These are phyloP conservation scores for Yamadazyma scolyti DNA, from an alignment of 805 yeast species.

Conservation along the genomic window DNA sequence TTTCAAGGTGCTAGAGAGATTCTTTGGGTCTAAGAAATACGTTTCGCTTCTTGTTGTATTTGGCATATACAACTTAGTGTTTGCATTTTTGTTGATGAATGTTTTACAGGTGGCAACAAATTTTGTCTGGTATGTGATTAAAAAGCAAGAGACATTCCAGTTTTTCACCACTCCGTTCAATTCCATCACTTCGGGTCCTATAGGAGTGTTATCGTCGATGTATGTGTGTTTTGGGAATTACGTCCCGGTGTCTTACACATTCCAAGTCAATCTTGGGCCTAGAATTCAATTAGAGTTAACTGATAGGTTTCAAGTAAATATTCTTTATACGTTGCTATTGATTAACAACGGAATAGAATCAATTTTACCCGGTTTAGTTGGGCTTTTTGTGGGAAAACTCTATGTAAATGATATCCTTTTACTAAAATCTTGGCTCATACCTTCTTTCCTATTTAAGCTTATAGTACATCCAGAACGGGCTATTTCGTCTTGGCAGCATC, in stretches of 20 bases:
- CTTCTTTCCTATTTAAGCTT: slow-evolving; percentile 21
- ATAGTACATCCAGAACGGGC: slow-evolving; percentile 32
- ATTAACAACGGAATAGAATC: slow-evolving; percentile 36
- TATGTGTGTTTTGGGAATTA: slow-evolving; percentile 34
- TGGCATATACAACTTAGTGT: slow-evolving; percentile 44
- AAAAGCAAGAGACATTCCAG: slow-evolving; percentile 3
- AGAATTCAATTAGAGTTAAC: slow-evolving; percentile 15
- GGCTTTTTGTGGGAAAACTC: slow-evolving; percentile 35
- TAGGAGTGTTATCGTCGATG: slow-evolving; percentile 36
- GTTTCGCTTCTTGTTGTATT: slow-evolving; percentile 43
- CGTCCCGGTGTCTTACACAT: slow-evolving; percentile 33
- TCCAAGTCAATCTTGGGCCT: slow-evolving; percentile 23
- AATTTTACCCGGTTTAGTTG: slow-evolving; percentile 33
- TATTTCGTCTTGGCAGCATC: too few species aligned
- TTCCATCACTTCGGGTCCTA: slow-evolving; percentile 35
- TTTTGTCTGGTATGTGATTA: slow-evolving; percentile 8
- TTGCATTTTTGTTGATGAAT: slow-evolving; percentile 35
- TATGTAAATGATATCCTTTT: slow-evolving; percentile 32
- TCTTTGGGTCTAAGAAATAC: slow-evolving; percentile 54
- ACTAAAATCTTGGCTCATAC: slow-evolving; percentile 30
- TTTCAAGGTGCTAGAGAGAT: slow-evolving; percentile 53
- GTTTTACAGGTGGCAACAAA: slow-evolving; percentile 34
- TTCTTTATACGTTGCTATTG: slow-evolving; percentile 29
- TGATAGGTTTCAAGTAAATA: slow-evolving; percentile 39
- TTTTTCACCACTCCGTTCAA: slow-evolving; percentile 26